Conservation (phyloP, 805 yeast genomes). For the Lachancea dasiensis region DNA sequence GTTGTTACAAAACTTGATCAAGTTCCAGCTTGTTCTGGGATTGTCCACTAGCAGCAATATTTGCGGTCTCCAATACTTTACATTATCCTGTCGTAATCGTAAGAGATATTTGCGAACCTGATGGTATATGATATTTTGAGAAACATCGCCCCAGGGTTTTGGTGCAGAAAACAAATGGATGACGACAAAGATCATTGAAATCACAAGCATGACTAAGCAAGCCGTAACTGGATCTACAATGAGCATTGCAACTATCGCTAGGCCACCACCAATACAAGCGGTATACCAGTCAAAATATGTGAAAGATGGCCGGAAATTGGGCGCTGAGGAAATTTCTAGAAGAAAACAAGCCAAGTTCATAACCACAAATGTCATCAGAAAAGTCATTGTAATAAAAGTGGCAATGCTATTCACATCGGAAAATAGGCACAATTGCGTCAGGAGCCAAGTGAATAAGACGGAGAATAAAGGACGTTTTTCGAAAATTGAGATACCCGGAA, state of each 20-base stretch:
- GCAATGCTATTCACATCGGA: conserved; percentile 94
- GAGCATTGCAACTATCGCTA: conserved; percentile 81
- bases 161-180: conserved; percentile 94
- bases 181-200: conserved; percentile 59
- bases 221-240: conserved; percentile 92
- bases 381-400: conserved; percentile 93
- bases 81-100: conserved; percentile 82
- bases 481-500: conserved; percentile 71
- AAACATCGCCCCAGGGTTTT: conserved; percentile 96
- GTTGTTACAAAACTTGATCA: conserved; percentile 89
- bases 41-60: conserved; percentile 81
- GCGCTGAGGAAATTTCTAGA: conserved; percentile 84
- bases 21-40: conserved; percentile 87
- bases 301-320: conserved; percentile 97
- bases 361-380: conserved; percentile 90
- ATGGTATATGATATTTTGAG: conserved; percentile 90
- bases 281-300: conserved; percentile 77
- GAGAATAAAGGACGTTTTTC: conserved; percentile 62
- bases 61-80: conserved; percentile 98
- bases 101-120: conserved; percentile 86
- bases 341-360: conserved; percentile 91
- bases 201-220: conserved; percentile 58
- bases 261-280: conserved; percentile 67
- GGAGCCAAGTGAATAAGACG: conserved; percentile 67
- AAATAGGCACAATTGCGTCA: conserved; percentile 80